Percentiles rank a stretch among this genome's conserved stretches.
phyloP scores from a whole-genome alignment of 208 protist genomes.

The Acanthamoeba royreba region DNA sequence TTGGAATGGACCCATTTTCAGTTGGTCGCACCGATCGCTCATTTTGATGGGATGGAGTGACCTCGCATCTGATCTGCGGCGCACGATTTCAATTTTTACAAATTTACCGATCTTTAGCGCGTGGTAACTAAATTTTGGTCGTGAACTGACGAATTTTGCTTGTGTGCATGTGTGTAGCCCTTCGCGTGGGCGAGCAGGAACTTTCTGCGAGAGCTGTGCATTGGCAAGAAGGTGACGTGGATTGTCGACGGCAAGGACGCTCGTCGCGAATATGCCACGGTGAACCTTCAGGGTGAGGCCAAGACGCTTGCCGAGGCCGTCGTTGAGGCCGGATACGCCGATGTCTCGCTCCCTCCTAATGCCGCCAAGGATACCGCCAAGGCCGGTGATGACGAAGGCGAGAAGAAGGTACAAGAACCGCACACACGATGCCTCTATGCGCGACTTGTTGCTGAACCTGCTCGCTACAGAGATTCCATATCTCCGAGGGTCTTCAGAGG shows the following conservation, averaged over 20 bases:
- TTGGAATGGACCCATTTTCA: too few relatives aligned
- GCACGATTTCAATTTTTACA: too few relatives aligned
- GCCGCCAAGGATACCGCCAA: not conserved
- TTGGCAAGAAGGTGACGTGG: conserved; percentile 18
- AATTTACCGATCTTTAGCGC: too few relatives aligned
- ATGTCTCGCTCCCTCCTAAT: conserved; percentile 31
- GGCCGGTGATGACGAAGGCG: not conserved
- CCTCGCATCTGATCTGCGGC: too few relatives aligned
- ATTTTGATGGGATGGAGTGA: too few relatives aligned
- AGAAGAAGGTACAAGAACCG: not conserved
- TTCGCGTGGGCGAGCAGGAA: conserved; percentile 28
- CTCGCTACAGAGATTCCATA: not conserved
- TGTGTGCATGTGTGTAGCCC: not conserved
- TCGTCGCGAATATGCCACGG: conserved; percentile 13
- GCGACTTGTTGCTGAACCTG: too few relatives aligned
- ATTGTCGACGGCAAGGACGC: conserved; percentile 11
- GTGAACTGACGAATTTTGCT: not conserved
- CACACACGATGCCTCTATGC: not conserved
- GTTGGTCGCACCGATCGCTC: too few relatives aligned
- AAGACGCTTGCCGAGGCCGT: not conserved
- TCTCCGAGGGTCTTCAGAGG: not conserved
- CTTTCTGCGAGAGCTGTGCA: conserved; percentile 21
- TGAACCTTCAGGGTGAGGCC: not conserved
- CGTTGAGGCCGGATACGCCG: conserved; percentile 26
- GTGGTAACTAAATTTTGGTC: too few relatives aligned